Percentiles rank a stretch among this genome's conserved stretches.
phyloP scores from a whole-genome alignment of 2,329 filamentous ascomycete species.

The Aureobasidium namibiae region DNA sequence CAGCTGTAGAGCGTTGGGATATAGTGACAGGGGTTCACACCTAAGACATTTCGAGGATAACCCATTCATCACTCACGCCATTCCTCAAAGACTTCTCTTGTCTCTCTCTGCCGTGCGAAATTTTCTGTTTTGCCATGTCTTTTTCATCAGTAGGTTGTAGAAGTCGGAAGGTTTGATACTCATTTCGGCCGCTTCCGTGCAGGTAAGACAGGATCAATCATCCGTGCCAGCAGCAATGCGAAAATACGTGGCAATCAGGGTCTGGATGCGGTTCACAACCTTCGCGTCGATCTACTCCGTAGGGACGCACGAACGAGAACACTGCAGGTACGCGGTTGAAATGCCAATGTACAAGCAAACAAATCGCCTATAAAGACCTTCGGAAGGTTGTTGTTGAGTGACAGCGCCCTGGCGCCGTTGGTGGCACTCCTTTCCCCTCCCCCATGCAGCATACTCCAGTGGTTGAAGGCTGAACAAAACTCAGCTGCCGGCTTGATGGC shows the following conservation, averaged over 20 bases:
- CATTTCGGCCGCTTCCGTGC: not conserved
- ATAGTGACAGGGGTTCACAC: not conserved
- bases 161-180: conserved; percentile 9
- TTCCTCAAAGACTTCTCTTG: not conserved
- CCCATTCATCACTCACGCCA: not conserved
- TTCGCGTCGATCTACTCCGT: not conserved
- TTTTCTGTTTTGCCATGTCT: not conserved
- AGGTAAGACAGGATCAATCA: not conserved
- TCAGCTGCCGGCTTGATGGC: not conserved
- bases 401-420: not conserved
- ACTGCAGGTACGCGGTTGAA: not conserved
- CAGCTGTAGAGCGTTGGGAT: not conserved
- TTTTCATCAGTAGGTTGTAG: not conserved
- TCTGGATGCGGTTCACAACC: not conserved
- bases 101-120: not conserved
- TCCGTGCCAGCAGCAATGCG: not conserved
- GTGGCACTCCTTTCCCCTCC: not conserved
- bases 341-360: not conserved
- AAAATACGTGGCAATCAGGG: not conserved
- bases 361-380: not conserved
- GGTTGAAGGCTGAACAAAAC: not conserved
- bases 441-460: not conserved
- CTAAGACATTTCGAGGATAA: not conserved
- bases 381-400: not conserved
- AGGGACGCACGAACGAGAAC: not conserved